Percentiles rank a stretch among this genome's conserved stretches.
phyloP scores from a whole-genome alignment of 768 basidiomycete genomes.

The Xerocomus spinulosus region DNA sequence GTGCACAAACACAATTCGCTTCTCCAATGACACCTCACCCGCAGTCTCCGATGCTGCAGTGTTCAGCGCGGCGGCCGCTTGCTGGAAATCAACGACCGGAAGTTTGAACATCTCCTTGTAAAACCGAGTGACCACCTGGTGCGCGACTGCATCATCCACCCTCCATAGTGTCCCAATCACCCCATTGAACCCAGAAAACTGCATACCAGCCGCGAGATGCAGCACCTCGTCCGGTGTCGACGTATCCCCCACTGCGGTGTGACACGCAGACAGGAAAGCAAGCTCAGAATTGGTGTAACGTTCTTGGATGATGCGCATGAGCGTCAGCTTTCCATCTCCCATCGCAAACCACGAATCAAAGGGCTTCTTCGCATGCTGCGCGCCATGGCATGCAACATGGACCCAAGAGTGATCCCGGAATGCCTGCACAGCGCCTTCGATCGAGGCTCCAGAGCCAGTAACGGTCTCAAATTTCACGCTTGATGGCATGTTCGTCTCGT shows the following conservation, averaged over 20 bases:
- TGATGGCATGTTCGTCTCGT: neutral
- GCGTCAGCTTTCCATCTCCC: neutral
- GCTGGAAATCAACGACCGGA: neutral
- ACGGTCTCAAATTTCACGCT: neutral
- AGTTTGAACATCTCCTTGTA: neutral
- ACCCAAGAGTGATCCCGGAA: neutral
- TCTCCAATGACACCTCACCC: neutral
- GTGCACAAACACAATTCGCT: neutral
- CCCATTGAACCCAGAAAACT: neutral
- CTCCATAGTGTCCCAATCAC: too few relatives aligned
- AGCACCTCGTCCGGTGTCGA: neutral
- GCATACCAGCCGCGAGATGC: neutral
- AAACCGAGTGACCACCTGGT: too few relatives aligned
- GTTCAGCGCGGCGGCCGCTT: neutral
- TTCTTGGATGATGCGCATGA: conserved; percentile 1
- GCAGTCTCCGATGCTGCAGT: neutral
- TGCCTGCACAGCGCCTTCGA: neutral
- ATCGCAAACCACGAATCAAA: neutral
- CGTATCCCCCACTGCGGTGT: neutral
- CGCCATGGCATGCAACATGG: neutral
- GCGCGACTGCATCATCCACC: too few relatives aligned
- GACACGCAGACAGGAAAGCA: neutral
- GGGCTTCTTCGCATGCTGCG: neutral
- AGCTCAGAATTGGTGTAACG: neutral
- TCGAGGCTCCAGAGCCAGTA: neutral